Evolutionary conservation across 768 basidiomycete genomes (phyloP).

Genomic region (Kwoniella sp.): DNA sequence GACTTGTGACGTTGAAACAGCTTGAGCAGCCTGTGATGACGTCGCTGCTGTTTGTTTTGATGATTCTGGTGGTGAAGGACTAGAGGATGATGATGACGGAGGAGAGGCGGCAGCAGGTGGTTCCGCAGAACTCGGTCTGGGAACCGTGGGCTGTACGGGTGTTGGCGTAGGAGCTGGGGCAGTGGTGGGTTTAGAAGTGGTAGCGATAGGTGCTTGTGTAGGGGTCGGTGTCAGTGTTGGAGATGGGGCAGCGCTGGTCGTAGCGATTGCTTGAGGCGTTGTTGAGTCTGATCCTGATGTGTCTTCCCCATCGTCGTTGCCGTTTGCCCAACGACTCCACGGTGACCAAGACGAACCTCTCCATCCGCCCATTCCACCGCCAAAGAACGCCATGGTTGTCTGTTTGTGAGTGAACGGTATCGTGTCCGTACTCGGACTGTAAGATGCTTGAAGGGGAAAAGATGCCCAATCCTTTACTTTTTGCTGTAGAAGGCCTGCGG

Average conservation of each 20-base stretch:
- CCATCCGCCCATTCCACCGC: slow-evolving; percentile 8
- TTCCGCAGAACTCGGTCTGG: background rate
- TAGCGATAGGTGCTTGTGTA: background rate
- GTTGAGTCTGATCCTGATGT: too few species aligned
- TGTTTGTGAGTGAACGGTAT: background rate
- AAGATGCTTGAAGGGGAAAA: too few species aligned
- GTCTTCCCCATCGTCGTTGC: background rate
- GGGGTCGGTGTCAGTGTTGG: slow-evolving; percentile 1
- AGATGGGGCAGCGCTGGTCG: background rate
- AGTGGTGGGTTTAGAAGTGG: background rate
- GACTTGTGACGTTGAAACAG: background rate
- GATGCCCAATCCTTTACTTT: too few species aligned
- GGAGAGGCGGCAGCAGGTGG: background rate
- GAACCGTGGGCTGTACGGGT: background rate
- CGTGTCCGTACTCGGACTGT: too few species aligned
- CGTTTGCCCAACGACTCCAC: background rate
- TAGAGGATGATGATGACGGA: background rate
- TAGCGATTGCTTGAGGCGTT: background rate
- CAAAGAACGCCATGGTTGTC: slow-evolving; percentile 8
- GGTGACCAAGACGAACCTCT: slow-evolving; percentile 13
- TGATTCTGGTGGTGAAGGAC: background rate
- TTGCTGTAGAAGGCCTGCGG: too few species aligned
- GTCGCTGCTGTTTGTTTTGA: background rate
- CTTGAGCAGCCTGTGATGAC: background rate
- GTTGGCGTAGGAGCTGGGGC: background rate